Base-by-base conservation (phyloP, 1,284 basidiomycete species). In the Austropuccinia psidii region DNA sequence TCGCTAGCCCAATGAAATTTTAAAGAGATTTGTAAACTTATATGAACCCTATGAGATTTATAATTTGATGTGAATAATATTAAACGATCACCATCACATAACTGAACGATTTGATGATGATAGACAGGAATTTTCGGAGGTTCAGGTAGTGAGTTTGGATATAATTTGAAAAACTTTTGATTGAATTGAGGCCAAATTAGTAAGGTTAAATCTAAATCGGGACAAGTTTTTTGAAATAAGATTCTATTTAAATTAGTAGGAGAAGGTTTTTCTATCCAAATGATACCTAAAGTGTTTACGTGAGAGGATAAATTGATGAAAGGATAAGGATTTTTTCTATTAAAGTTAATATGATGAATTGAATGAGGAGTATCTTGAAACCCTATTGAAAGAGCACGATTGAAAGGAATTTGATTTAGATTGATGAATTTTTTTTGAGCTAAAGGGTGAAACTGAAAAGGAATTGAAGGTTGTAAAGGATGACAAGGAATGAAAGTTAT, bases 221-320 rank as follows among this genome's bases (percentile, higher is more conserved):
- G 47, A 37, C 49, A 67, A 67, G 64, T 67, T 31, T 67, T 67
- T 54, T 67, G 64, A 67, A 67, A 67, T 49, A 67, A 54, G 24
- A 67, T 27, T 37, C 64, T 37, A n/a, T 21, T 54, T 29, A 54
- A 54, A 24, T 67, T 67, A 24, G 5, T 41, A 5, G 47, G 49
- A 19, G 21, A 24, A 7, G 37, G 43, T 39, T 54, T 54, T 24
- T 67, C 64, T 11, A 67, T 43, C 64, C 64, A 67, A 17, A 67
- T 39, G 33, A 52, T 35, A 37, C 64, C 64, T 29, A 67, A 39
- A 41, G 49, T 21, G 17, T 41, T 29, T 15, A 67, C 29, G 37
- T 67, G 49, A 67, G 37, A 37, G 13, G 64, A 54, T 2, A 67
- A 54, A 24, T 41, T 54, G n/a, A 67, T 54, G 37, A 54, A 54